Conservation (phyloP, 345 rosid species). For the Gossypioides kirkii region DNA sequence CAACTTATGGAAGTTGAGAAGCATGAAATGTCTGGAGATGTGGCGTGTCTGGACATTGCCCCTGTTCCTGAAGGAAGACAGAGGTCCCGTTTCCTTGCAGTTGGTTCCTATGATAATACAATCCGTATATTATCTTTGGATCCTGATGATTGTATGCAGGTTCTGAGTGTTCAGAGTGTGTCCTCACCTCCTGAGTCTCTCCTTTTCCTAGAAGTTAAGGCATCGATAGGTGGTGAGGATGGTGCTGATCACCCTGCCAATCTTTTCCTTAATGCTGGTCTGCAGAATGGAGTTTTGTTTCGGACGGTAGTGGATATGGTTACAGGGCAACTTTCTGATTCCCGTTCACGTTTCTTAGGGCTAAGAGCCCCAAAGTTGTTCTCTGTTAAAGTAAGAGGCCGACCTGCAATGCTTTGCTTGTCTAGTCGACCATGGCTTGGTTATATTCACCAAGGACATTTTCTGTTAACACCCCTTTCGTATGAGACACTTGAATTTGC, state of each 20-base stretch:
- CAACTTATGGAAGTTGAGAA: constrained; percentile 98
- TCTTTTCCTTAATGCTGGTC: constrained; percentile 94
- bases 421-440: constrained; percentile 99
- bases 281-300: constrained; percentile 88
- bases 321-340: constrained; percentile 98
- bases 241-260: constrained; percentile 99
- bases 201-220: constrained; percentile 96
- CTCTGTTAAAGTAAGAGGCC: constrained; percentile 75
- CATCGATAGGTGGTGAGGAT: constrained; percentile 93
- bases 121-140: constrained; percentile 89
- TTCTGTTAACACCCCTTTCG: constrained; percentile 89
- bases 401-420: constrained; percentile 90
- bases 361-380: constrained; percentile 89
- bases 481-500: constrained; percentile 93
- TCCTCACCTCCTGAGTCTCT: constrained; percentile 96
- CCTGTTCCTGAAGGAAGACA: constrained; percentile 99
- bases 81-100: constrained; percentile 96
- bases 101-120: constrained; percentile 92
- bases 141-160: constrained; percentile 97
- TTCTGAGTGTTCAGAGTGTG: constrained; percentile 93
- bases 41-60: constrained; percentile 96
- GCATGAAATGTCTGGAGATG: constrained; percentile 99
- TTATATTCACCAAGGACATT: constrained; percentile 94
- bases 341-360: constrained; percentile 91
- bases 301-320: constrained; percentile 97